Evolutionary conservation across 805 yeast genomes (phyloP).

Genomic region (Zygosaccharomyces kombuchaensis): DNA sequence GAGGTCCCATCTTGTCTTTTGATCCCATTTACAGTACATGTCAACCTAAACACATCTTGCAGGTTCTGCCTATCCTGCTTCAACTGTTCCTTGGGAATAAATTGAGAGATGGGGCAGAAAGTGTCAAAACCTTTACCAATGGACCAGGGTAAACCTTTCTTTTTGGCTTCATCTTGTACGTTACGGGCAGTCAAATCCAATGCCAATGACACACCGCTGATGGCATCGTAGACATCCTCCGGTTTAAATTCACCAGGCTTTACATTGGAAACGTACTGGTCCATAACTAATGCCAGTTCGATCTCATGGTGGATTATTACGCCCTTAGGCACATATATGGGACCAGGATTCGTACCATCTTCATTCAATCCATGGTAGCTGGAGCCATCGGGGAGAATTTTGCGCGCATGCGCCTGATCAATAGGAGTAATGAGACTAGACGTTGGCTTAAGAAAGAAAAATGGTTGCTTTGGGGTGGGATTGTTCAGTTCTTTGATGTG

Average conservation of each 20-base stretch:
- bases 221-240: conserved; percentile 67
- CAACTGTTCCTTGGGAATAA: conserved; percentile 61
- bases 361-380: conserved; percentile 25
- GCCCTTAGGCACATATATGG: conserved; percentile 79
- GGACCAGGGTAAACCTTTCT: conserved; percentile 93
- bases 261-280: conserved; percentile 57
- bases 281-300: conserved; percentile 78
- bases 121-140: conserved; percentile 97
- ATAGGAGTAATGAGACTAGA: conserved; percentile 65
- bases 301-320: conserved; percentile 85
- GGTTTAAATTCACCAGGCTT: conserved; percentile 48
- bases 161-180: conserved; percentile 91
- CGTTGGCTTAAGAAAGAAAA: conserved; percentile 87
- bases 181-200: conserved; percentile 94
- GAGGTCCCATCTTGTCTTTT: conserved; percentile 71
- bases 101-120: conserved; percentile 78
- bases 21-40: conserved; percentile 59
- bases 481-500: conserved; percentile 89
- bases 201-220: conserved; percentile 84
- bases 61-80: conserved; percentile 48
- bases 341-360: conserved; percentile 49
- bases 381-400: conserved; percentile 10
- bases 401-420: conserved; percentile 17
- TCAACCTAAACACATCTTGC: conserved; percentile 31
- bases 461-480: conserved; percentile 76